phyloP scores from a whole-genome alignment of 2,329 filamentous ascomycete genomes.

The Pochonia chlamydosporia region DNA sequence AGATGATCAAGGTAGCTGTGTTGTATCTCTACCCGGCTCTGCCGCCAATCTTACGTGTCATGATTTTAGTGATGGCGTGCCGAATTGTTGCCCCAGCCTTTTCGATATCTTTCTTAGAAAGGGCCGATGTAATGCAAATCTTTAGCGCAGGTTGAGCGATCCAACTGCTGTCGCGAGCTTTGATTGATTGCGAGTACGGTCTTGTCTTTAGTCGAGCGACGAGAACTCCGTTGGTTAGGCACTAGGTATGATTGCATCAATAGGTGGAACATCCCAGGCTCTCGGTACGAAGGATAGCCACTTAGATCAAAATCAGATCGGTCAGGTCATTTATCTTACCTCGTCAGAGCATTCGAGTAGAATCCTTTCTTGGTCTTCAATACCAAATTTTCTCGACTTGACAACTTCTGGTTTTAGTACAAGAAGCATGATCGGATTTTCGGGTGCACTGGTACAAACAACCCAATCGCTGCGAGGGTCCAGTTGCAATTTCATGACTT shows the following conservation, averaged over 20 bases:
- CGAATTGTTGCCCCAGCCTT: conserved; percentile 84
- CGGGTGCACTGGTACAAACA: conserved; percentile 67
- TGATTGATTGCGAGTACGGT: conserved; percentile 57
- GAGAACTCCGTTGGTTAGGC: conserved; percentile 80
- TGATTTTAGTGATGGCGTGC: conserved; percentile 89
- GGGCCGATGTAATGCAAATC: conserved; percentile 79
- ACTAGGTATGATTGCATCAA: conserved; percentile 41
- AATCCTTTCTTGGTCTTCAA: conserved; percentile 76
- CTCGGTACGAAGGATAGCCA: background rate
- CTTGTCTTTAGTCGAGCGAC: conserved; percentile 81
- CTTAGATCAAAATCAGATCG: background rate
- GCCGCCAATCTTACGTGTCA: conserved; percentile 57
- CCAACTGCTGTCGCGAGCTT: conserved; percentile 64
- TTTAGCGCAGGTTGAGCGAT: conserved; percentile 77
- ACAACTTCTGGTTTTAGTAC: conserved; percentile 80
- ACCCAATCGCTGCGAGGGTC: conserved; percentile 95
- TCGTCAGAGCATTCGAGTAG: conserved; percentile 94
- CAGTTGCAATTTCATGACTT: conserved; percentile 76
- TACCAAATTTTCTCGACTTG: conserved; percentile 58
- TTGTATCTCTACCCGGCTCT: conserved; percentile 17
- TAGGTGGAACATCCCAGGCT: background rate
- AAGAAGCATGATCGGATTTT: conserved; percentile 84
- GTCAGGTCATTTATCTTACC: conserved; percentile 45
- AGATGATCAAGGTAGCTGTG: too few relatives aligned
- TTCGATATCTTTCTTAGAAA: conserved; percentile 92